These are phyloP conservation scores for Dothistroma pini DNA, from an alignment of 2,329 filamentous ascomycete genomes.

Conservation along the genomic window DNA sequence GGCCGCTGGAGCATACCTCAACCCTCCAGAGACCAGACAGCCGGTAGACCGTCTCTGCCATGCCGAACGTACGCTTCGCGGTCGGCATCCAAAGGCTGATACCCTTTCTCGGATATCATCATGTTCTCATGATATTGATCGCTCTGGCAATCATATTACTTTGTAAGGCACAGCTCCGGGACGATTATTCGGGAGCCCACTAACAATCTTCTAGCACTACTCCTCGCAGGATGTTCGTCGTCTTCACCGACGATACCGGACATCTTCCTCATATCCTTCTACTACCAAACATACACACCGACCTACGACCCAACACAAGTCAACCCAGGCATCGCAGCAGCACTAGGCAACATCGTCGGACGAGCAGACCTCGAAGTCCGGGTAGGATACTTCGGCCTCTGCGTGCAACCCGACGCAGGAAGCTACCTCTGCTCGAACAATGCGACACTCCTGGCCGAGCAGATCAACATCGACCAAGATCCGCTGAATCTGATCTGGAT, in stretches of 20 bases:
- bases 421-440: conserved; percentile 97
- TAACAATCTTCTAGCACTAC: conserved; percentile 59
- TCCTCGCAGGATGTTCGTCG: conserved; percentile 93
- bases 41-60: conserved; percentile 37
- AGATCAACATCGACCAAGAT: conserved; percentile 87
- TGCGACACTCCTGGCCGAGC: conserved; percentile 84
- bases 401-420: conserved; percentile 82
- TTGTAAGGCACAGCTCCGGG: conserved; percentile 58
- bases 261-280: conserved; percentile 98
- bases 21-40: conserved; percentile 26
- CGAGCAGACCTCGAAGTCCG: conserved; percentile 79
- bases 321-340: conserved; percentile 78
- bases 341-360: conserved; percentile 87
- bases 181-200: conserved; percentile 3
- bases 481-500: conserved; percentile 97
- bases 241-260: conserved; percentile 91
- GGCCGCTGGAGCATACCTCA: conserved; percentile 21
- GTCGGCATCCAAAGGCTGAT: conserved; percentile 55
- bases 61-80: conserved; percentile 50
- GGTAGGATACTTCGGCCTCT: conserved; percentile 98
- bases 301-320: conserved; percentile 82
- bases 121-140: conserved; percentile 97
- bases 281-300: conserved; percentile 85
- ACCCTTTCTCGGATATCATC: conserved; percentile 64
- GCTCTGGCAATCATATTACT: conserved; percentile 89